Evolutionary conservation across 805 yeast species (phyloP).

Genomic region (Sugiyamaella smithiae): DNA sequence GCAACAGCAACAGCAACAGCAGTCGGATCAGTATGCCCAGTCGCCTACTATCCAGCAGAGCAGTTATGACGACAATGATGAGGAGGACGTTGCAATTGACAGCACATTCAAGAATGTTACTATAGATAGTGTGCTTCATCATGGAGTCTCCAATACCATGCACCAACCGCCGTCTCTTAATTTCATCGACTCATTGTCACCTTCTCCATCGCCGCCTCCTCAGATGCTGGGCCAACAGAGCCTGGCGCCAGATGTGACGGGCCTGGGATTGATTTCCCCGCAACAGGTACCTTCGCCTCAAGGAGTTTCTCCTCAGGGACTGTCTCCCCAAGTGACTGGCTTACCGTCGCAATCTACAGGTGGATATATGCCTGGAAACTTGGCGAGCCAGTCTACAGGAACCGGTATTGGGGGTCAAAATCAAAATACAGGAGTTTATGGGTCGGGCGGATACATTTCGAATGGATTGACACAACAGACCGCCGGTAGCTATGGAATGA

Average conservation of each 20-base stretch:
- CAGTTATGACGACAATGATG: constrained; percentile 56
- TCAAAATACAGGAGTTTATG: too few relatives aligned
- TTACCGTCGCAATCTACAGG: too few relatives aligned
- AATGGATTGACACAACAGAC: neutral
- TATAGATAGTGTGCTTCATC: constrained; percentile 72
- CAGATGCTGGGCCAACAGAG: neutral
- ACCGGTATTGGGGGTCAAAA: too few relatives aligned
- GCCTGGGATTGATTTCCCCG: neutral
- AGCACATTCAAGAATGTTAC: constrained; percentile 73
- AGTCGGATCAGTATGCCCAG: neutral
- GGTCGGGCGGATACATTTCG: too few relatives aligned
- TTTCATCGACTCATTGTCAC: constrained; percentile 17
- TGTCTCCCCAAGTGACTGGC: constrained; percentile 5
- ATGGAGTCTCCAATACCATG: constrained; percentile 54
- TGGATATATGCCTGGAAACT: neutral
- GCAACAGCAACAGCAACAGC: constrained; percentile 10
- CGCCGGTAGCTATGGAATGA: neutral
- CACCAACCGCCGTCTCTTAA: constrained; percentile 29
- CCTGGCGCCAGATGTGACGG: neutral
- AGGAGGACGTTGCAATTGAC: constrained; percentile 73
- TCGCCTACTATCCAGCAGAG: neutral
- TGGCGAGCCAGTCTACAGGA: neutral
- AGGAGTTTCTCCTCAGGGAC: constrained; percentile 6
- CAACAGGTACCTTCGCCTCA: neutral
- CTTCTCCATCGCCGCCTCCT: constrained; percentile 23